Evolutionary conservation across 2,329 filamentous ascomycete species (phyloP).

Genomic region (Stylonectria norvegica): DNA sequence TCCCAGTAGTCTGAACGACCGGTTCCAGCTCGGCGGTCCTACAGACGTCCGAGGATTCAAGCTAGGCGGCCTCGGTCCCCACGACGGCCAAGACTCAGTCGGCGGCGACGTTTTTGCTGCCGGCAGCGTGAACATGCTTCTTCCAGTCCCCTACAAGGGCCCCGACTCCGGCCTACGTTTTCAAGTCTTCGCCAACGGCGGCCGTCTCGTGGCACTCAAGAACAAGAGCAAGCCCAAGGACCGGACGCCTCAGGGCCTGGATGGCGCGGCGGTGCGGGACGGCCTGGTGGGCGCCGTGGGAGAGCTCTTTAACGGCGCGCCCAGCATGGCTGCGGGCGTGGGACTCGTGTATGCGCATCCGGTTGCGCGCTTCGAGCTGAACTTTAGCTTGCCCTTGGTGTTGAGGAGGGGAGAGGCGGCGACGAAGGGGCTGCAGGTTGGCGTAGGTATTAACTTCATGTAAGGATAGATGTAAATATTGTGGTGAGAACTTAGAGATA

Average conservation of each 20-base stretch:
- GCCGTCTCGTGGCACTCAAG: constrained; percentile 74
- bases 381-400: constrained; percentile 86
- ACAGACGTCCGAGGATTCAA: constrained; percentile 94
- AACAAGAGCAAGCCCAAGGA: constrained; percentile 49
- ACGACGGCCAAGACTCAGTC: constrained; percentile 79
- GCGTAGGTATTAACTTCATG: constrained; percentile 95
- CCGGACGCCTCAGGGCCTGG: constrained; percentile 32
- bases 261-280: constrained; percentile 44
- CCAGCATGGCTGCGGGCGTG: constrained; percentile 81
- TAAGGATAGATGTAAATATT: constrained; percentile 40
- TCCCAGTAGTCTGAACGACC: constrained; percentile 83
- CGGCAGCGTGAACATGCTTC: constrained; percentile 77
- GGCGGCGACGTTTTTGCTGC: constrained; percentile 92
- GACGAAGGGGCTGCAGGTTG: constrained; percentile 88
- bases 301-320: constrained; percentile 70
- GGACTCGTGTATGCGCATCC: constrained; percentile 95
- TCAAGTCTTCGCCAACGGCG: constrained; percentile 89
- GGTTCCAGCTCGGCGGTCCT: constrained; percentile 90
- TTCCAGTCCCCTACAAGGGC: constrained; percentile 79
- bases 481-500: constrained; percentile 11
- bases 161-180: constrained; percentile 80
- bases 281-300: constrained; percentile 60
- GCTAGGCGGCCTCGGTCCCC: constrained; percentile 81
- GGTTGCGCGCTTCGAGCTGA: constrained; percentile 89
- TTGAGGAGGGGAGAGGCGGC: constrained; percentile 79